Evolutionary conservation across 805 yeast species (phyloP), one percentile per base, ranked within the genome.

Genomic region (Ogataea ramenticola): DNA sequence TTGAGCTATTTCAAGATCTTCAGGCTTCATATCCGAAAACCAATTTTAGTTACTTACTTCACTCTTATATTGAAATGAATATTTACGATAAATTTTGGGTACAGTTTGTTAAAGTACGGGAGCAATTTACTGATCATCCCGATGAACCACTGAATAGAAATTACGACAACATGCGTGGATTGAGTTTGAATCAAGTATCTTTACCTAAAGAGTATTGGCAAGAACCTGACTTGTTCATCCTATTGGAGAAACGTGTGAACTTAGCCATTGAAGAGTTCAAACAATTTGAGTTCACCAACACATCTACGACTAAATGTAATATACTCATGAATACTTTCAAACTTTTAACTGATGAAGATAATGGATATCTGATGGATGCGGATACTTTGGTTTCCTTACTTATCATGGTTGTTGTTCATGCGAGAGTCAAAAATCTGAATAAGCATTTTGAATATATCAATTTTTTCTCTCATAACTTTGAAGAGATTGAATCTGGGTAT

Each of bases 311-410:
- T 4, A 82, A 83, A 57, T 61, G 76, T 21, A 58, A 60, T 4
- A 65, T 76, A 1, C 58, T 89, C 5, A 57, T 74, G 1, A 64
- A 70, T 0, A 77, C 89, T 0, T 66, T 87, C 21, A 64, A 70
- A 34, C 61, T 67, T 1, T 55, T 88, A 21, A 74, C 87, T 3
- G 49, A 45, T 9, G 49, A 48, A 16, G 46, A 53, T 37, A 60
- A 58, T 4, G 42, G 42, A 29, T 17, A 69, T 3, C 54, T 71
- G 0, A 68, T 86, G 7, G 90, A 83, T 62, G 98, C 97, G 0
- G 98, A 90, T 57, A 78, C 86, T 0, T 64, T 90, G 20, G 72
- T 90, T 3, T 82, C 89, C 1, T 64, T 90, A 39, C 64, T 90
- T 48, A 73, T 88, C 7, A 67, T 88, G 59, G 88, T 87, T 3